Evolutionary conservation across 345 rosid genomes (phyloP).

Genomic region (Leavenworthia alabamica): DNA sequence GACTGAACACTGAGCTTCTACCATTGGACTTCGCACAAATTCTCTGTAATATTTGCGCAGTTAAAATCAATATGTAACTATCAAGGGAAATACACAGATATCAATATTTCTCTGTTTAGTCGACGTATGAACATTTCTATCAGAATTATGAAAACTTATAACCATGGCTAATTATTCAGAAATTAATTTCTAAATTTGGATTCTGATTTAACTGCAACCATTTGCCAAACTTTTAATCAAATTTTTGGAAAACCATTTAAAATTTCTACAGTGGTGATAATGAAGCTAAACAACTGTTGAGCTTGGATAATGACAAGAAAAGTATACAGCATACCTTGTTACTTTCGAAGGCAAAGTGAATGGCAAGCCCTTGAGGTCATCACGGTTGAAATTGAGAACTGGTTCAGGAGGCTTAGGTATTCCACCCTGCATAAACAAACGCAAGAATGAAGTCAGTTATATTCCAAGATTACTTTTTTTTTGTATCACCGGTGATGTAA

Average conservation of each 20-base stretch:
- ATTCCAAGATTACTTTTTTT: not conserved
- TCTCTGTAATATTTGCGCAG: constrained; percentile 48
- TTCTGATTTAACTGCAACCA: not conserved
- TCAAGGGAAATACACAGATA: not conserved
- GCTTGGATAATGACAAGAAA: not conserved
- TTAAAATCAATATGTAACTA: constrained; percentile 6
- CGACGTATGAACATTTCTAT: not conserved
- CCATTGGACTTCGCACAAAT: constrained; percentile 81
- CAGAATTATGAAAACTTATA: not conserved
- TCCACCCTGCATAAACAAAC: constrained; percentile 52
- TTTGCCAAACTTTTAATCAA: not conserved
- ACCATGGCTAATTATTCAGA: not conserved
- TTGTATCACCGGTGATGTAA: not conserved
- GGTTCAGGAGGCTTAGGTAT: constrained; percentile 73
- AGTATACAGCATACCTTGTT: constrained; percentile 42
- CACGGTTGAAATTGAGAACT: constrained; percentile 49
- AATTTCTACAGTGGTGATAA: not conserved
- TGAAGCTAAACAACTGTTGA: not conserved
- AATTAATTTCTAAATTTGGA: not conserved
- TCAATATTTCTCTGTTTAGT: not conserved
- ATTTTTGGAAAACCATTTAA: not conserved
- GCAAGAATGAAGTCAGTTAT: not conserved
- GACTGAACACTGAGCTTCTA: constrained; percentile 87
- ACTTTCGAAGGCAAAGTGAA: constrained; percentile 59
- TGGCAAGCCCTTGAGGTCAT: constrained; percentile 80